These are phyloP conservation scores for Sordaria brevicollis DNA, from an alignment of 495 filamentous ascomycete genomes.

Conservation along the genomic window DNA sequence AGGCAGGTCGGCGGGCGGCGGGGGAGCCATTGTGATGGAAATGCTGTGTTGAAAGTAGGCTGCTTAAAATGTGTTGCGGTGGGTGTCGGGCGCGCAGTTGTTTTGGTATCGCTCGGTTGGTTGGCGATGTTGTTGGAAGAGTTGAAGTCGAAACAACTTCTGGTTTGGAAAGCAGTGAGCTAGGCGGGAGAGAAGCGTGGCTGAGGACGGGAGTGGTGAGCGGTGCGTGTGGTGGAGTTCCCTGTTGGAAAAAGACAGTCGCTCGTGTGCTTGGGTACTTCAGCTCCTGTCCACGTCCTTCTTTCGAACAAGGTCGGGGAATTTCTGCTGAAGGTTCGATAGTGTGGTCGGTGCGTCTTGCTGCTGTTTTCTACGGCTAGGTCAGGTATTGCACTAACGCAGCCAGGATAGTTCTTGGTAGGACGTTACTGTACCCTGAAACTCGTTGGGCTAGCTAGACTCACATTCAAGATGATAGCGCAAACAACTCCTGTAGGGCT, in stretches of 20 bases:
- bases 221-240: not conserved
- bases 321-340: not conserved
- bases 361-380: not conserved
- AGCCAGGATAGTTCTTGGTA: not conserved
- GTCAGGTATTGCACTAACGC: not conserved
- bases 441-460: not conserved
- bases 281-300: not conserved
- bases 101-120: not conserved
- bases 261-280: not conserved
- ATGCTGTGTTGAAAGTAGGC: not conserved
- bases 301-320: not conserved
- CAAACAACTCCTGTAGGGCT: not conserved
- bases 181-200: not conserved
- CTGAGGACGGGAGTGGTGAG: not conserved
- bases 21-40: constrained; percentile 57
- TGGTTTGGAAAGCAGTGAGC: too few relatives aligned
- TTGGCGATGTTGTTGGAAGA: not conserved
- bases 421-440: not conserved
- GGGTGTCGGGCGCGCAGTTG: not conserved
- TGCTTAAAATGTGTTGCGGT: not conserved
- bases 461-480: not conserved
- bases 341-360: not conserved
- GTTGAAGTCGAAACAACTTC: not conserved
- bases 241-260: not conserved
- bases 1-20: constrained; percentile 59